These are phyloP conservation scores for Rhytidiadelphus loreus DNA, from an alignment of 225 moss, liverwort and hornwort genomes.

Conservation along the genomic window DNA sequence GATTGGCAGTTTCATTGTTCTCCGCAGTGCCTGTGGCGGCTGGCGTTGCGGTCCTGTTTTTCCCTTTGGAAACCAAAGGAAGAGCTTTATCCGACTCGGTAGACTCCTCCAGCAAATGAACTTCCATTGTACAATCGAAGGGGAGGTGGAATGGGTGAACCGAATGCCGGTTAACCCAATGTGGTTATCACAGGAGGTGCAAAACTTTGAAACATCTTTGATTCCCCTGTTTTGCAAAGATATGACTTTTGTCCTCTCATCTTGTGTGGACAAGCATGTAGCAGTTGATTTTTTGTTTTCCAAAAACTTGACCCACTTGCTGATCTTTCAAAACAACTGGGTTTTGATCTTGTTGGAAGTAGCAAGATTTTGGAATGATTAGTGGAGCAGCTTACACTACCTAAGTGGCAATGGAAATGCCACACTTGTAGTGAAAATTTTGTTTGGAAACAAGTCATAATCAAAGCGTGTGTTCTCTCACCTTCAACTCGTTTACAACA, in stretches of 20 bases:
- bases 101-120: neutral
- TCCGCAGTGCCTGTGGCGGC: conserved; percentile 46
- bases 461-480: neutral
- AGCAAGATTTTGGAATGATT: neutral
- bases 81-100: conserved; percentile 44
- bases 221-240: neutral
- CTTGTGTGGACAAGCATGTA: neutral
- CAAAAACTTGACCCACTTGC: neutral
- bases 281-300: neutral
- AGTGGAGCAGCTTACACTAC: neutral
- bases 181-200: neutral
- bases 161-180: neutral
- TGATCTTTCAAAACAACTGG: neutral
- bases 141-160: neutral
- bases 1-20: conserved; percentile 53
- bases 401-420: neutral
- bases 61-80: conserved; percentile 66
- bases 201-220: neutral
- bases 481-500: neutral
- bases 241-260: neutral
- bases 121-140: neutral
- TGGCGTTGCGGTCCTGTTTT: conserved; percentile 45
- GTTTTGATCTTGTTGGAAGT: neutral
- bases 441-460: neutral
- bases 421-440: neutral